Evolutionary conservation across 2,329 filamentous ascomycete species (phyloP).

Genomic region (Penicillium brevicompactum): DNA sequence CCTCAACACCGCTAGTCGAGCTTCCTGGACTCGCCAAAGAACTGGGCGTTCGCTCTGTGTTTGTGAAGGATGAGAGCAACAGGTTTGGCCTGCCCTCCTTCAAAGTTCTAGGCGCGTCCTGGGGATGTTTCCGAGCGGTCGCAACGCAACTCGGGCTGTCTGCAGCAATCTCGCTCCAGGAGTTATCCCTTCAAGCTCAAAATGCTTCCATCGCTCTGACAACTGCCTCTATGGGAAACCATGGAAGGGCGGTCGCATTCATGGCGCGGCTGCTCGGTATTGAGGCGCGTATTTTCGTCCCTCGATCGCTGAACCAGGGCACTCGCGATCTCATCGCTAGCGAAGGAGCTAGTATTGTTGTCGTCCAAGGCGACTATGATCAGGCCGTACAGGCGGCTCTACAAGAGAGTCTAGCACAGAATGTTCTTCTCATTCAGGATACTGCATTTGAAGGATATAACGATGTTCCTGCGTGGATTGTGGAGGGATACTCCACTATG

Average conservation of each 20-base stretch:
- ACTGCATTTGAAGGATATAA: constrained; percentile 68
- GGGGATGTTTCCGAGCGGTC: constrained; percentile 66
- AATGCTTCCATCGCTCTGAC: constrained; percentile 50
- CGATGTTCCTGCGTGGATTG: constrained; percentile 70
- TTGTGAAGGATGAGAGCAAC: constrained; percentile 71
- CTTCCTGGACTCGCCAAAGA: constrained; percentile 59
- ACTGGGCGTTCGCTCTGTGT: constrained; percentile 59
- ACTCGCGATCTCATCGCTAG: constrained; percentile 58
- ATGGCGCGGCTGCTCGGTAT: constrained; percentile 66
- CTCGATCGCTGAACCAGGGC: constrained; percentile 56
- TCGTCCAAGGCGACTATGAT: constrained; percentile 65
- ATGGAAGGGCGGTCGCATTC: constrained; percentile 70
- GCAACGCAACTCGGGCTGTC: constrained; percentile 48
- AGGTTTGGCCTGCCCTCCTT: constrained; percentile 73
- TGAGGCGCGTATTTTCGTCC: constrained; percentile 63
- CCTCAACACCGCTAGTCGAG: constrained; percentile 56
- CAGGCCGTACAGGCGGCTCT: constrained; percentile 57
- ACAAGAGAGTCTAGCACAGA: constrained; percentile 35
- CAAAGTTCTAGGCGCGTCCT: constrained; percentile 79
- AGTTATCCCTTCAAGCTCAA: constrained; percentile 42
- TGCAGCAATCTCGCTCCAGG: constrained; percentile 45
- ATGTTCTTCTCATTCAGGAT: constrained; percentile 67
- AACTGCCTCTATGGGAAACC: constrained; percentile 75
- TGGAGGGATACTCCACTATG: constrained; percentile 77
- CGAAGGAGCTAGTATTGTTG: constrained; percentile 64